Evolutionary conservation across 2,329 filamentous ascomycete genomes (phyloP).

Genomic region (Calonectria honghensis): DNA sequence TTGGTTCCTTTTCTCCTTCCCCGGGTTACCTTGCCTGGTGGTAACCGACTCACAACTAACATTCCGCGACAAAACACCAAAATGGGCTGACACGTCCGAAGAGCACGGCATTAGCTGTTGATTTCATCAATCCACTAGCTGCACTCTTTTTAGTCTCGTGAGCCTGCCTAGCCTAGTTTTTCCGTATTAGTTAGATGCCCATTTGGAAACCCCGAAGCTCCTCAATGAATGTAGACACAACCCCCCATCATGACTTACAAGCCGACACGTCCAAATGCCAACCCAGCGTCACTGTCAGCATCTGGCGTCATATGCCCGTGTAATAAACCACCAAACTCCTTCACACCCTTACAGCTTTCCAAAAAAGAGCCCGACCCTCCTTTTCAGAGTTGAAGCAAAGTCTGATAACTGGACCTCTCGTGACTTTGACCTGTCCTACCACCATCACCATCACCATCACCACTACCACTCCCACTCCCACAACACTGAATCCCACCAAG

Average conservation of each 20-base stretch:
- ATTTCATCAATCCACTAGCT: neutral
- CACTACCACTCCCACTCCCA: neutral
- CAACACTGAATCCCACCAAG: neutral
- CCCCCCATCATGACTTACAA: neutral
- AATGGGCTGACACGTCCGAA: neutral
- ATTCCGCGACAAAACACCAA: constrained; percentile 1
- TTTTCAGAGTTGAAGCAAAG: neutral
- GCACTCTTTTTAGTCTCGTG: neutral
- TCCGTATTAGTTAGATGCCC: neutral
- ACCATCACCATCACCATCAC: neutral
- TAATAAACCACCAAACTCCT: neutral
- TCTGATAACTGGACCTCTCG: neutral
- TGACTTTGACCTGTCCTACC: constrained; percentile 22
- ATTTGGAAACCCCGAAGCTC: neutral
- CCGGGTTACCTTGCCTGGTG: neutral
- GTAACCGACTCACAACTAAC: neutral
- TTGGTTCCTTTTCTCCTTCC: neutral
- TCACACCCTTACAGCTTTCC: neutral
- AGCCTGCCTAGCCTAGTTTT: neutral
- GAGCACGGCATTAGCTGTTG: constrained; percentile 9
- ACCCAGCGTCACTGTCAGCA: neutral
- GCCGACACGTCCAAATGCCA: neutral
- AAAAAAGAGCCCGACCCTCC: neutral
- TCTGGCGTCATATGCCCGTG: neutral
- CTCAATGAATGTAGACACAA: too few species aligned